Evolutionary conservation across 805 yeast genomes (phyloP), one percentile per base, ranked within the genome.

Genomic region (Lachancea sp.): DNA sequence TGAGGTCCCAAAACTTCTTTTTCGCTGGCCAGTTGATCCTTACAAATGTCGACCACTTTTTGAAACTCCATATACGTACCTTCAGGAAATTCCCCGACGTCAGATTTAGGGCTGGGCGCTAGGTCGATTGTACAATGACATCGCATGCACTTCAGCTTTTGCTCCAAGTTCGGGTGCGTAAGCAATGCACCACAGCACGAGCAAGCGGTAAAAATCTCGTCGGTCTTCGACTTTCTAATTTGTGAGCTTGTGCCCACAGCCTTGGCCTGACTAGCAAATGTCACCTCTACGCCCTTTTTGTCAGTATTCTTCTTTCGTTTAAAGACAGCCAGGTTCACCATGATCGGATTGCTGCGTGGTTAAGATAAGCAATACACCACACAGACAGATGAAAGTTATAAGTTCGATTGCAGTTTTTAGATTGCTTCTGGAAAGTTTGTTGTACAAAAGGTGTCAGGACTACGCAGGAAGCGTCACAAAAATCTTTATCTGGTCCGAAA

Each of bases 101-200:
- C 18, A 5, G 4, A 16, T 4, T 12, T 8, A 4, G 22, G 7
- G 5, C 23, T 28, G 3, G 26, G 13, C 30, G 29, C 17, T 18
- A 34, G 18, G 11, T 33, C 42, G 3, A 65, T 63, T 1, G 77
- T 76, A 5, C 80, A 71, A 26, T 67, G 69, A 51, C 95, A 84
- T 3, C 76, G 67, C 0, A 78, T 67, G 53, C 95, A 84, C 42
- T 73, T 71, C 54, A 74, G 78, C 41, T 65, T 70, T 5, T 46
- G 29, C 3, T 60, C 61, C 8, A 51, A 42, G 2, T 56, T 46
- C 0, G 72, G 72, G 35, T 68, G 60, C 38, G 63, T 67, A 22
- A 73, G 49, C 12, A 63, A 42, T 0, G 72, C 65, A 1, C 73
- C 74, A 55, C 79, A 74, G 45, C 78, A 73, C 5, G 61, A 59